phyloP scores from a whole-genome alignment of 257 asterid species.

The Fraxinus quadrangulata region DNA sequence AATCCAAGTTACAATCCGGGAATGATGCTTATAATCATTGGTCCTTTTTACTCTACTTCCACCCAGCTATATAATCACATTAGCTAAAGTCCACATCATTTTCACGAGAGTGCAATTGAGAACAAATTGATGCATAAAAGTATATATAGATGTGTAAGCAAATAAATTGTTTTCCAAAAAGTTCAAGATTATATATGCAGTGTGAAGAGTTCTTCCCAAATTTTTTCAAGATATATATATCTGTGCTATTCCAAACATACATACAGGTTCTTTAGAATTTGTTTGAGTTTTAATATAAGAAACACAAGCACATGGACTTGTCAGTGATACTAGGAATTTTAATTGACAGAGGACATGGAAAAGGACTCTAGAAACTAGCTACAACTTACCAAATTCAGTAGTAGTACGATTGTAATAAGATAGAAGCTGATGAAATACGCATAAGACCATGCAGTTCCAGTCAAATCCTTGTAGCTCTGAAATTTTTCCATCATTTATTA shows the following conservation, averaged over 20 bases:
- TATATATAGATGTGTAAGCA: background rate
- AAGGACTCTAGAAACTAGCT: background rate
- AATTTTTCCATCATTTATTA: constrained; percentile 32
- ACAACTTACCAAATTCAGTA: constrained; percentile 81
- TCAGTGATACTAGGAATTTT: background rate
- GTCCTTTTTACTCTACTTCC: background rate
- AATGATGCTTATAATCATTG: background rate
- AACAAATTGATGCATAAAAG: background rate
- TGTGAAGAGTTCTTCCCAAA: background rate
- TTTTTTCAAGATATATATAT: background rate
- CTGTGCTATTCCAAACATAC: background rate
- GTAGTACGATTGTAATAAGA: constrained; percentile 77
- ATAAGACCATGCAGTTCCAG: constrained; percentile 78
- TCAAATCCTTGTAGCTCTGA: constrained; percentile 89
- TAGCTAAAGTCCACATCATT: background rate
- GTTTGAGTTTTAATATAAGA: background rate
- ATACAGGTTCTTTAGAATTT: background rate
- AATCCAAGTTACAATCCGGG: background rate
- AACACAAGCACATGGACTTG: background rate
- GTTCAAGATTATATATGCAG: background rate
- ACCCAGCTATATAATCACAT: background rate
- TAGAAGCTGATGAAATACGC: constrained; percentile 94
- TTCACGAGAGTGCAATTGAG: background rate
- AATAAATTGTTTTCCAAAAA: background rate
- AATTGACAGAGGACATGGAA: background rate